Base-by-base conservation (phyloP, 1,139 yeast genomes). In the Blastobotrys raffinosifermentans region DNA sequence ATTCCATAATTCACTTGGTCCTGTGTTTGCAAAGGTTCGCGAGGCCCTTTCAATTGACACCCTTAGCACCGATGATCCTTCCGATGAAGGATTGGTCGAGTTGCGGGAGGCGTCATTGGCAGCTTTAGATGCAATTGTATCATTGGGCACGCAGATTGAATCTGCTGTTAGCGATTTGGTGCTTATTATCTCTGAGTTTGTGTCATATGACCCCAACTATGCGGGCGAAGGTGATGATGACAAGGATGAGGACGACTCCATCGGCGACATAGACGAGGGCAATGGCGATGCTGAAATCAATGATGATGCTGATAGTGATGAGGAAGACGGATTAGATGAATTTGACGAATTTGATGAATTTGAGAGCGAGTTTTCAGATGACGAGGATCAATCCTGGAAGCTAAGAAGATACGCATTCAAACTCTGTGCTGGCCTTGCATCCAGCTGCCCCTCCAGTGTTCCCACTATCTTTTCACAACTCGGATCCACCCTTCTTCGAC, bases 321-420 rank as follows among this genome's bases (percentile, higher is more conserved):
- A 52, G 11, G 53, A 66, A 53, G 29, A 21, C 29, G 36, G 19
- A 7, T 37, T 31, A 10, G 75, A 69, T 10, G 75, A 68, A n/a
- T 64, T 61, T 23, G 71, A 64, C 18, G 27, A 25, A 25, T 64
- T 62, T 21, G 70, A 62, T 15, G 65, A 63, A 8, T 64, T 54
- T 19, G 72, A 70, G 22, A 73, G 66, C 30, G 75, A 67, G 31
- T 69, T 67, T 31, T 55, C 64, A 8, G 75, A 70, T 30, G 70
- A 66, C 27, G 77, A 75, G 37, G 87, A 80, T 48, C 75, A 77
- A 19, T 74, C 84, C 1, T 81, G 93, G 85, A 79, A 77, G 48
- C 57, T 85, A 23, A 67, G 94, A 41, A 66, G 75, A 29, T 72
- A 70, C 39, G 64, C 86, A 0, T 70, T 76, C 2, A 61, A 64